Conservation (phyloP, 139 green algal species). For the Closterium sp. region DNA sequence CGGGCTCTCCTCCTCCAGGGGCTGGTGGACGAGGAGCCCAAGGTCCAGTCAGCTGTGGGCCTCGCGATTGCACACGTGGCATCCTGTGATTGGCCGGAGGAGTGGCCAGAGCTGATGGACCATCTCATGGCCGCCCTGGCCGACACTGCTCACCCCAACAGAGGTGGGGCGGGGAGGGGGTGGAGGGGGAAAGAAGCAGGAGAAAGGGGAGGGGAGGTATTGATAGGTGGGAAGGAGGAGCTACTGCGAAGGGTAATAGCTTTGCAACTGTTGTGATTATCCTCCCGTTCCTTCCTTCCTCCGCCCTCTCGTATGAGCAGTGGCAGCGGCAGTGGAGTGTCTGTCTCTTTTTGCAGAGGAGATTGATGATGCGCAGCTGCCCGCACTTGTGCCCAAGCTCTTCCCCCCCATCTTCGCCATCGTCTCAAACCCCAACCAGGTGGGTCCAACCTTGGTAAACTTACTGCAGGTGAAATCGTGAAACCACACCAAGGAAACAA, state of each 20-base stretch:
- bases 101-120: conserved; percentile 71
- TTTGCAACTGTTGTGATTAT: too few species aligned
- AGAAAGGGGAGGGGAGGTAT: neutral
- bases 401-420: conserved; percentile 66
- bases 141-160: neutral
- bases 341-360: conserved; percentile 79
- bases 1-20: conserved; percentile 57
- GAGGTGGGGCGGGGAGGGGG: conserved; percentile 29
- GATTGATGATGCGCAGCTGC: conserved; percentile 72
- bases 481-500: too few species aligned
- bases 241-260: too few species aligned
- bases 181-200: too few species aligned
- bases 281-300: neutral
- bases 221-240: too few species aligned
- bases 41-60: conserved; percentile 72
- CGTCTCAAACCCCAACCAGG: conserved; percentile 25
- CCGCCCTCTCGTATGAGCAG: conserved; percentile 26
- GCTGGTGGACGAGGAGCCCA: conserved; percentile 60
- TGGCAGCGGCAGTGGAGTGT: conserved; percentile 74
- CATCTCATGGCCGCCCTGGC: conserved; percentile 48
- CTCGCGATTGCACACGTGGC: conserved; percentile 76
- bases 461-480: too few species aligned
- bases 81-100: conserved; percentile 67
- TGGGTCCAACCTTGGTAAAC: too few species aligned
- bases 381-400: conserved; percentile 59